Evolutionary conservation across 176 grass and related monocot species (phyloP), one percentile per base, ranked within the genome.

Genomic region (Triticum timopheevii): DNA sequence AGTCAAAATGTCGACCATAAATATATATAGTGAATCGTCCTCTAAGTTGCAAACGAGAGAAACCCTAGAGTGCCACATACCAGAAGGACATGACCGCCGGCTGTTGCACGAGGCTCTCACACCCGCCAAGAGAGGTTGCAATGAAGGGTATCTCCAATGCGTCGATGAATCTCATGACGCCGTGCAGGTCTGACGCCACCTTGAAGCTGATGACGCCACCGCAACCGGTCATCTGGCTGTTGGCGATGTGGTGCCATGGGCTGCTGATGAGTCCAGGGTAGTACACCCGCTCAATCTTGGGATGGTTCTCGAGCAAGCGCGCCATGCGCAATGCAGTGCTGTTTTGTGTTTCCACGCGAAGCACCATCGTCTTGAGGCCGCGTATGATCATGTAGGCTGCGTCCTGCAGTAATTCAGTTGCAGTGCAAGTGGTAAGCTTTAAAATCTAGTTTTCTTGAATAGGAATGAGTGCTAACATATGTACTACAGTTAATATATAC

Each of bases 21-120:
- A 68, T 9, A 54, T 19, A 6, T 52, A 52, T 6, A 25, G 24
- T 15, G 64, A 13, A 7, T 13, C 6, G 7, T 66, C 13, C 27
- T 30, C 4, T 28, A 28, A 28, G 27, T 28, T 28, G 27, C 27
- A 28, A 28, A 65, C 9, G 30, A 25, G 24, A 25, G 24, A 25
- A 25, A 25, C 24, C 24, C 24, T 25, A 25, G 24, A 25, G 24
- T 1, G 24, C 24, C 24, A 25, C 24, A 25, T 83, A 90, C 89
- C 85, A 87, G 80, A 85, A 93, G 36, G 91, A 90, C 91, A 93
- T 90, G 65, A 90, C 84, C 6, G 85, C 88, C 13, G 92, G 92
- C 73, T 90, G 91, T 47, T 90, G 82, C 70, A 93, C 83, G 12
- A 88, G 63, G 66, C 86, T 93, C 68, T 93, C 91, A 10, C 88